Base-by-base conservation (phyloP, 208 protist genomes). In the Trypanosoma boissoni region DNA sequence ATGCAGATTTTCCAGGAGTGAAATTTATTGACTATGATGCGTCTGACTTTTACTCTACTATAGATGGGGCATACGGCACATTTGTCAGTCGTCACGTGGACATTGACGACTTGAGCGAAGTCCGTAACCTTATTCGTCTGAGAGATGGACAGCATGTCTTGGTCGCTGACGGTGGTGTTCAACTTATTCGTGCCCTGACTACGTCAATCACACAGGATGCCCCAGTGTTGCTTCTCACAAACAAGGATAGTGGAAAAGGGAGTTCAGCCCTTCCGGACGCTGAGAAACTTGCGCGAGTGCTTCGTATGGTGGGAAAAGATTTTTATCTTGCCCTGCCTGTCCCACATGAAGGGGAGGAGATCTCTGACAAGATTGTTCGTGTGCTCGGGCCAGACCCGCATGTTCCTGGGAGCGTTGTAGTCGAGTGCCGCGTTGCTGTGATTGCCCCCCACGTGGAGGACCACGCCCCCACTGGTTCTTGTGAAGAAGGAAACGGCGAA, bases 21-120 rank as follows among this genome's bases (percentile, higher is more conserved):
- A 44, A 54, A n/a, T 95, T 95, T 69, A 74, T 77, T 3, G 83
- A 92, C 61, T 80, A 91, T 64, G 74, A 84, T 32, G 58, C 37
- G 23, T 74, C 80, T 0, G 54, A 59, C 23, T 85, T 84, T 55
- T 83, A 80, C 41, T 34, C 63, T 21, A 48, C 63, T 12, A 73
- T 95, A 64, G 69, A 89, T 14, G 83, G 79, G 6, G 85, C 83
- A 10, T 88, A 91, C 54, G 88, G 85, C 39, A 91, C 79, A 8
- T 88, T 91, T 64, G 64, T 95, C 32, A 88, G 76, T 62, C 86
- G 80, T 50, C 88, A 95, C 55, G 85, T 95, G 1, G 85, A 95
- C 54, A 74, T 91, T 21, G 83, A 91, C 61, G 86, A 95, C 61
- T 75, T 74, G 44, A 80, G 71, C 49, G 88, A 95, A 72, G 59